Evolutionary conservation across 2,329 filamentous ascomycete genomes (phyloP), one percentile per base, ranked within the genome.

Genomic region (Juglanconis oblonga): DNA sequence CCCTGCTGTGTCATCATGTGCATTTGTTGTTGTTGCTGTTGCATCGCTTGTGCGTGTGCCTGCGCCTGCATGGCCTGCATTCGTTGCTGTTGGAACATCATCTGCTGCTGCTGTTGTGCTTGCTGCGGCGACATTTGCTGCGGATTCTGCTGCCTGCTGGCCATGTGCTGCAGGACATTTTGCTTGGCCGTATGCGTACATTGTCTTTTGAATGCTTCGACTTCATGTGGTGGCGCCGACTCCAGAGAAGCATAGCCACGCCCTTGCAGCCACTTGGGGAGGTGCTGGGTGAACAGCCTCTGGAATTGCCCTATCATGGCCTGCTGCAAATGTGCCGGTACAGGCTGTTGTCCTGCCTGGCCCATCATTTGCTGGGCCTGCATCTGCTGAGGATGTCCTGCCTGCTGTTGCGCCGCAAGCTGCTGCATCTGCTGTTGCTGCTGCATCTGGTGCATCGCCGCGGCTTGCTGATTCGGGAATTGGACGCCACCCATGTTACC

Each of bases 1-100:
- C 77, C 78, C 65, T 81, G 78, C 24, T 77, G 77, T 79, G 82
- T 81, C 77, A 85, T 84, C 32, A 78, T 78, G 61, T 82, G 79
- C 75, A 84, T 79, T 36, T 78, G 74, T 64, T 78, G 74, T 53
- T 70, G 67, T 50, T 76, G 70, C 49, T 76, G 73, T 54, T 76
- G 76, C 61, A 74, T 55, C 65, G 76, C 66, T 58, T 71, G 66
- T 58, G 76, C 74, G 29, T 74, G 74, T 44, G 67, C 68, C 44
- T 71, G 68, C 11, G 71, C 67, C 48, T 75, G 72, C 5, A 66
- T 64, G 52, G 64, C 56, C 40, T 65, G 59, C 51, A 64, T 64
- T 55, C 64, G 63, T 11, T 62, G 61, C 17, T 66, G 64, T n/a
- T 14, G 10, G 5, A 29, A 8, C 44, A 7, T 11, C 10, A 14